Conservation (phyloP, 108 stramenopile genomes). For the Nannochloropsis oceanica region DNA sequence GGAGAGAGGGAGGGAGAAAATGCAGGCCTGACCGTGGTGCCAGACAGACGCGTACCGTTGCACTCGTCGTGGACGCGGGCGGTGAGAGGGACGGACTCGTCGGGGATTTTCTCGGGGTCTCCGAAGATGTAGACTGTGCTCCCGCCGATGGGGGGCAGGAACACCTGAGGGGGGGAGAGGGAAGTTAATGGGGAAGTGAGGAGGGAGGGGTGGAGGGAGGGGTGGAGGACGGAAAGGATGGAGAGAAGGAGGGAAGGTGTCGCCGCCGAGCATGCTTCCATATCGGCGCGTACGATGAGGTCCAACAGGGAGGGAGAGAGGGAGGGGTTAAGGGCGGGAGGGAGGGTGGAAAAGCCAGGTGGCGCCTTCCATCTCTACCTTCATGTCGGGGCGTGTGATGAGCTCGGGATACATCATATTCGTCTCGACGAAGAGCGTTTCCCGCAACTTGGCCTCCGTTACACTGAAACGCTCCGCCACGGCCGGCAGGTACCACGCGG, state of each 20-base stretch:
- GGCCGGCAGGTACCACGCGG: conserved; percentile 97
- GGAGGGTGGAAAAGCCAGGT: not conserved
- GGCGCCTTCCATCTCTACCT: conserved; percentile 23
- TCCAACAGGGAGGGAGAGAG: not conserved
- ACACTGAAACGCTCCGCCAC: conserved; percentile 89
- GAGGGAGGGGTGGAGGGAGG: not conserved
- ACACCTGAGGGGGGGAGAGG: conserved; percentile 37
- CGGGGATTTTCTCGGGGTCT: conserved; percentile 84
- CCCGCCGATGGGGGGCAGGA: conserved; percentile 97
- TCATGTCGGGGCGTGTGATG: conserved; percentile 89
- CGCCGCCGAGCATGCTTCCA: no score
- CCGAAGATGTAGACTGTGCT: conserved; percentile 98
- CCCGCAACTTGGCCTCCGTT: conserved; percentile 67
- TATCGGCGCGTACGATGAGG: not conserved
- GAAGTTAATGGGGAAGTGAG: not conserved
- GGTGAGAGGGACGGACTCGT: conserved; percentile 88
- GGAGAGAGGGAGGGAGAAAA: no score
- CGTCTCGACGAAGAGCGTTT: conserved; percentile 90
- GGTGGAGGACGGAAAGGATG: not conserved
- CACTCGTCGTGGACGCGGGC: conserved; percentile 90
- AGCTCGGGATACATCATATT: conserved; percentile 98
- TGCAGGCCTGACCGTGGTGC: no score
- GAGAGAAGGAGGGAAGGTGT: no score
- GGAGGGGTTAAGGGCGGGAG: no score
- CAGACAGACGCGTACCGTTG: conserved; percentile 43